Conservation (phyloP, 208 protist genomes). For the Trypanosoma brucei region DNA sequence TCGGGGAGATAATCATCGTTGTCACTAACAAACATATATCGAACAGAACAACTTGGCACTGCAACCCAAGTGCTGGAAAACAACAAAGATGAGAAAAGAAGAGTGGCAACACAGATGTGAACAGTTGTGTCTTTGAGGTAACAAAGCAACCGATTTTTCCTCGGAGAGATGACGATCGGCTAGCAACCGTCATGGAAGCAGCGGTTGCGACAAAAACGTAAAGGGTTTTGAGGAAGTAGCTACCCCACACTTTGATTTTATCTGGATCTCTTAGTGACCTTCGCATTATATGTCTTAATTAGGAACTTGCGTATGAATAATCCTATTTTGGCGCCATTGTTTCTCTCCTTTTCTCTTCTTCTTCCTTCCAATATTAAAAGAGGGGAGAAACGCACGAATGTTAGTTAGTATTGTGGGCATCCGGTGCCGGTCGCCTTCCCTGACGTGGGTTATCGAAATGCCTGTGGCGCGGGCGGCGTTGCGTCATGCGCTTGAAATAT, state of each 20-base stretch:
- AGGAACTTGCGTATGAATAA: neutral
- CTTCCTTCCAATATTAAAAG: neutral
- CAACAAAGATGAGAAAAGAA: slow-evolving; percentile 2
- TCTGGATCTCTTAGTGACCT: neutral
- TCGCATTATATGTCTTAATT: neutral
- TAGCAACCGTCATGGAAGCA: no score
- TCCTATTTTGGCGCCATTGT: neutral
- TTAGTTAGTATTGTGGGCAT: slow-evolving; percentile 8
- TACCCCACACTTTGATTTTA: neutral
- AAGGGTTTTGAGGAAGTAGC: no score
- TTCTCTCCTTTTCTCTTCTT: neutral
- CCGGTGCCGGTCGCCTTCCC: slow-evolving; percentile 21
- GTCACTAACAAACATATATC: slow-evolving; percentile 28
- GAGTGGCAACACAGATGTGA: neutral
- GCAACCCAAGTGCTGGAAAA: neutral
- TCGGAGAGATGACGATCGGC: no score
- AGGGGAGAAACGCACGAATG: neutral
- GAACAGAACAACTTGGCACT: neutral
- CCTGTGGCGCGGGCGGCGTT: slow-evolving; percentile 48
- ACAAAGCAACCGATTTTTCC: no score
- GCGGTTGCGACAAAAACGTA: no score
- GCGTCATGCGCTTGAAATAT: slow-evolving; percentile 68
- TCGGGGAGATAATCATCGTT: slow-evolving; percentile 49
- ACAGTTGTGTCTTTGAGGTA: no score
- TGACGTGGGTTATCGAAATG: slow-evolving; percentile 29